Base-by-base conservation (phyloP, 129 eudicot species). In the Centella asiatica region DNA sequence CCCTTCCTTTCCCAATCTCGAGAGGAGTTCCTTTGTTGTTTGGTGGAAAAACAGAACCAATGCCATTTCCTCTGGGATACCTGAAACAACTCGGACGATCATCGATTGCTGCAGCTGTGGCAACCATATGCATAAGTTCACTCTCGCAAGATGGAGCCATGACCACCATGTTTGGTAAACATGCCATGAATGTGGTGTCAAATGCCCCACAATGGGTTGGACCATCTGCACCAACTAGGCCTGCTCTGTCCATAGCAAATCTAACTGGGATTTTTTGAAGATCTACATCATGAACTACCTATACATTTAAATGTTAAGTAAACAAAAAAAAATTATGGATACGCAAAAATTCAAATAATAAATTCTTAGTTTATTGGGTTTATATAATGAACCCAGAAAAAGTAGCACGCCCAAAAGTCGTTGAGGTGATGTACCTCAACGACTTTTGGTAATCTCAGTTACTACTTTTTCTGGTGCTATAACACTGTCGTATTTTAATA, bases 181-280 rank as follows among this genome's bases (percentile, higher is more conserved):
- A 84, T 58, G 90, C 90, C 90, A 84, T 77, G 77, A 71, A 84
- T 33, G 90, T 47, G 3, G 81, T 80, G 69, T 83, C 90, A 47
- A 83, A 83, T 55, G 90, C 83, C 42, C 90, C 90, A 72, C 86
- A 80, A 60, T 84, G 90, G 33, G 86, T 84, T 15, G 90, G 90
- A 11, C 90, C 90, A 62, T 84, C 90, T 1, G 84, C 86, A 18
- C 90, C 90, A 1, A 84, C 90, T 32, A 84, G 74, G 29, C 90
- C 86, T 11, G 90, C 90, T 66, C 90, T 66, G 63, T 84, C 90
- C 72, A 84, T 64, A 0, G 82, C 80, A 54, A 84, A 84, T 60
- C 90, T 64, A 12, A 84, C 90, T 0, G 90, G 86, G 42, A 84
- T 71, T 67, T 84, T 84, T 68, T 84, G 90, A 52, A 84, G 83